A percentile compares a stretch with the other conserved stretches of the same genome.
phyloP scores from a whole-genome alignment of 495 filamentous ascomycete species.

The Aspergillus diversus region DNA sequence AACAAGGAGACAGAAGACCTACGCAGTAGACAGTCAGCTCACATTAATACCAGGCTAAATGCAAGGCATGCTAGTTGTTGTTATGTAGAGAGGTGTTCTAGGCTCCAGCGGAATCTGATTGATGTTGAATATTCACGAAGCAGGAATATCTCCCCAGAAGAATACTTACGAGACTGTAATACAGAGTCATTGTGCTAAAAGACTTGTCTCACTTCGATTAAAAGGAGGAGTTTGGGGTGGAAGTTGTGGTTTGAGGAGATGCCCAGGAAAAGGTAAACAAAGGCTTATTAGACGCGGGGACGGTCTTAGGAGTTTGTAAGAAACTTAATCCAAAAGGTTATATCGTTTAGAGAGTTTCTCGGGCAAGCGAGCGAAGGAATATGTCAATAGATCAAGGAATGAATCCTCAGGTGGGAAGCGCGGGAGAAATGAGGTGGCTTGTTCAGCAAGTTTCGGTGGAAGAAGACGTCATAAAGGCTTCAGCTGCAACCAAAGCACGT shows the following conservation, averaged over 20 bases:
- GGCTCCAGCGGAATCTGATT: constrained; percentile 18
- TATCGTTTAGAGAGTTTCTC: neutral
- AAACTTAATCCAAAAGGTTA: neutral
- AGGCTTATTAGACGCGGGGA: neutral
- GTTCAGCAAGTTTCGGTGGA: constrained; percentile 26
- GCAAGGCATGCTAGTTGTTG: neutral
- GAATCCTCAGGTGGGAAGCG: constrained; percentile 19
- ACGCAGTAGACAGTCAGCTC: neutral
- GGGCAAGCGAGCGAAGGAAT: neutral
- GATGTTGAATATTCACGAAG: neutral
- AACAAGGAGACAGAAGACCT: constrained; percentile 94
- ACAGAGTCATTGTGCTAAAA: constrained; percentile 85
- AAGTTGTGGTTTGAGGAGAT: constrained; percentile 12
- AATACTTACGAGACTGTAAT: constrained; percentile 89
- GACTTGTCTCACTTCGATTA: constrained; percentile 4
- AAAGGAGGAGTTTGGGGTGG: constrained; percentile 19
- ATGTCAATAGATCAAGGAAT: constrained; percentile 12
- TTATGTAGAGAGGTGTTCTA: constrained; percentile 5
- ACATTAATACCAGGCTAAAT: neutral
- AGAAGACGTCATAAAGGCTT: constrained; percentile 44
- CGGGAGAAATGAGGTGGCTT: constrained; percentile 35
- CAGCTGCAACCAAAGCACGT: constrained; percentile 15
- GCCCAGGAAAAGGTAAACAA: constrained; percentile 25
- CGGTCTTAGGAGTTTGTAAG: neutral
- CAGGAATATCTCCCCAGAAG: neutral